phyloP scores from a whole-genome alignment of 331 rosid species.

The Acacia pycnantha region DNA sequence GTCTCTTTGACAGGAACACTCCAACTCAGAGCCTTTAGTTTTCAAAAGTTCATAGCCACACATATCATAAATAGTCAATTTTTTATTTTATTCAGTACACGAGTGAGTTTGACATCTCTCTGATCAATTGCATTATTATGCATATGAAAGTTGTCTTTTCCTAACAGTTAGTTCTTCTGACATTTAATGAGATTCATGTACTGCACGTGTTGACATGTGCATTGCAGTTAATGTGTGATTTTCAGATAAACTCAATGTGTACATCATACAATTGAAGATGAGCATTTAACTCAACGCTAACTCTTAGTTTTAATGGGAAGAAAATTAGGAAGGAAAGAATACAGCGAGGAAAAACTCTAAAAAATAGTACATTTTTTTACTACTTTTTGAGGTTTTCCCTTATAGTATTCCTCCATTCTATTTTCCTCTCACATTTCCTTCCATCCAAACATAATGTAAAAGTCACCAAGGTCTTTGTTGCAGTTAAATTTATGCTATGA shows the following conservation, averaged over 20 bases:
- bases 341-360: too few relatives aligned
- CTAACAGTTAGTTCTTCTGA: not conserved
- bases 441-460: too few relatives aligned
- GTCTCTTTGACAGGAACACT: conserved; percentile 44
- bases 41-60: not conserved
- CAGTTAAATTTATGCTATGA: too few relatives aligned
- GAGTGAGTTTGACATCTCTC: conserved; percentile 3
- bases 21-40: conserved; percentile 26
- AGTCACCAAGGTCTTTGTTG: not conserved
- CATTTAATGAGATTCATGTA: not conserved
- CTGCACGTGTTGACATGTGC: conserved; percentile 6
- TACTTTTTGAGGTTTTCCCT: too few relatives aligned
- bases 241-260: not conserved
- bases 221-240: not conserved
- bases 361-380: too few relatives aligned
- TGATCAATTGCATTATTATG: not conserved
- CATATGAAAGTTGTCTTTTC: not conserved
- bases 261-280: not conserved
- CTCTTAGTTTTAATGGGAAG: too few relatives aligned
- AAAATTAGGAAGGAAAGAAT: too few relatives aligned
- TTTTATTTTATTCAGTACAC: conserved; percentile 11
- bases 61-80: not conserved
- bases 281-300: not conserved
- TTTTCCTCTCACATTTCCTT: too few relatives aligned
- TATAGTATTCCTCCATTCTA: too few relatives aligned